phyloP scores from a whole-genome alignment of 352 stramenopile genomes.

The Phytopythium sindhum region DNA sequence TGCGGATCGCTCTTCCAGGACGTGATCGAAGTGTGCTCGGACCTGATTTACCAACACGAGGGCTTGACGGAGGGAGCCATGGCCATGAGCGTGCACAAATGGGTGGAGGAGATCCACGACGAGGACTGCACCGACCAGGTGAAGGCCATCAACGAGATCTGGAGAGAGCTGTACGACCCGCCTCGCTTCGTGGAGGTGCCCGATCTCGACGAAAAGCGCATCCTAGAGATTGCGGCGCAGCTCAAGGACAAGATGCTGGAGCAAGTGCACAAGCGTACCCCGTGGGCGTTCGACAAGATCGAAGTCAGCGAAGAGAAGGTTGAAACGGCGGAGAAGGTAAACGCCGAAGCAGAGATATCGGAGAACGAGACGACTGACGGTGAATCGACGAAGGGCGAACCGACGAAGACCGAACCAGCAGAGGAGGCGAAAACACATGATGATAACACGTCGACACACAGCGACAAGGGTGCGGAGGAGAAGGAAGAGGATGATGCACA shows the following conservation, averaged over 20 bases:
- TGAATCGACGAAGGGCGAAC: neutral
- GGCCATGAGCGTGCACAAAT: conserved; percentile 87
- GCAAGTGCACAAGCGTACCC: conserved; percentile 48
- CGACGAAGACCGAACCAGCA: neutral
- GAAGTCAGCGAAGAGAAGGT: conserved; percentile 22
- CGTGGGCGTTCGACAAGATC: conserved; percentile 53
- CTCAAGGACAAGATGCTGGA: conserved; percentile 40
- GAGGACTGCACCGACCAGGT: conserved; percentile 64
- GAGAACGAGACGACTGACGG: conserved; percentile 19
- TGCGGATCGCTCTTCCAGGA: conserved; percentile 79
- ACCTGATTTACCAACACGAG: conserved; percentile 78
- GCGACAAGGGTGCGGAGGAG: conserved; percentile 13
- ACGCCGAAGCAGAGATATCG: conserved; percentile 13
- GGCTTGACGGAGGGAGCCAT: conserved; percentile 77
- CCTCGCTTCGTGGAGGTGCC: conserved; percentile 68
- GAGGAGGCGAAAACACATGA: neutral
- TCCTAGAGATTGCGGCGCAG: conserved; percentile 42
- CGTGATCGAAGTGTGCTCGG: conserved; percentile 81
- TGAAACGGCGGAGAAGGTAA: conserved; percentile 17
- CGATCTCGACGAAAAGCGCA: conserved; percentile 37
- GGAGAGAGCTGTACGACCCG: conserved; percentile 56
- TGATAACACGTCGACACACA: neutral
- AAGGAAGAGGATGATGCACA: conserved; percentile 7
- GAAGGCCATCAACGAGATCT: conserved; percentile 75
- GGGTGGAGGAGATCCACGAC: conserved; percentile 72